Base-by-base conservation (phyloP, 2,329 filamentous ascomycete genomes). In the Ophiostoma perfectum region DNA sequence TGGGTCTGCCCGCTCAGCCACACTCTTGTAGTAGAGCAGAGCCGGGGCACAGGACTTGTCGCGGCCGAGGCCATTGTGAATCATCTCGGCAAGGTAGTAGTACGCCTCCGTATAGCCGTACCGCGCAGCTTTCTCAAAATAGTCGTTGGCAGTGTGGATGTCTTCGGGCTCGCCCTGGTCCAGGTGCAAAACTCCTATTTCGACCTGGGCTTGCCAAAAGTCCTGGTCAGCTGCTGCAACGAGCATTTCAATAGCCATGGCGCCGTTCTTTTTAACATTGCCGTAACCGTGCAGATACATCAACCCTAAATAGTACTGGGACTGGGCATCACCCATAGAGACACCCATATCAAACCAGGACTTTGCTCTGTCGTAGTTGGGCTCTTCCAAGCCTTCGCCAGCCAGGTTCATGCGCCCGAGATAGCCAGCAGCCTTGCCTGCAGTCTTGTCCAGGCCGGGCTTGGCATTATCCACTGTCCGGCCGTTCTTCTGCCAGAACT, bases 11-110 rank as follows among this genome's bases (percentile, higher is more conserved):
- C 86, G 88, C 76, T 93, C 90, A 2, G 89, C 87, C 9, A 93
- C 90, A 72, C 84, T 85, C 78, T 93, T 93, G 79, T 97, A 97
- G 76, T 95, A 96, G 12, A 85, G 85, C 58, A 92, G 84, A 1
- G 93, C 92, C 69, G 91, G 83, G 7, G 83, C 84, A 74, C 93
- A 97, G 12, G 90, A 89, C 73, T 88, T 88, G 72, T 96, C 91
- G 47, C 91, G 84, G 5, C 91, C 92, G 42, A 96, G 85, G 0
- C 91, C 93, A 71, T 91, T 86, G 73, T 93, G 86, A 38, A 88
- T 89, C 81, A 97, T 87, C 78, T 97, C 93, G 1, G 92, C 93
- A 4, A 97, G 86, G 76, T 96, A 96, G 79, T 97, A 97, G 76
- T 91, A 92, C 0, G 93, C 91, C 78, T 97, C 93, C 71, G 97